Conservation (phyloP, 2,329 filamentous ascomycete species). For the Hypoxylon sp. region DNA sequence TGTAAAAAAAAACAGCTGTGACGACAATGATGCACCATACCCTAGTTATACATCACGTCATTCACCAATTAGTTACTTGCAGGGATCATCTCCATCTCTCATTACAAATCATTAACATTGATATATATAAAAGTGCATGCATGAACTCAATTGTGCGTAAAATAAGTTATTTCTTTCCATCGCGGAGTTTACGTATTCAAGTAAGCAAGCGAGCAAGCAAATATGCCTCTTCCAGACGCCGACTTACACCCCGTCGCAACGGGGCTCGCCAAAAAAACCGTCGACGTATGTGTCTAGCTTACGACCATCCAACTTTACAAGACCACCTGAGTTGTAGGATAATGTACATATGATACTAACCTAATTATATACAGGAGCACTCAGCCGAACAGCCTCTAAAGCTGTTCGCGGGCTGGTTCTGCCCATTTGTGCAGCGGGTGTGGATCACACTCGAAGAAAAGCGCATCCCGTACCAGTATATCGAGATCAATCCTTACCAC, state of each 20-base stretch:
- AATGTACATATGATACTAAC: not conserved
- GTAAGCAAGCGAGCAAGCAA: not conserved
- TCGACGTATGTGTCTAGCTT: slow-evolving; percentile 41
- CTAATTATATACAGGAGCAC: slow-evolving; percentile 53
- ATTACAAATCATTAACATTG: slow-evolving; percentile 17
- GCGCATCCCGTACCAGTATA: slow-evolving; percentile 78
- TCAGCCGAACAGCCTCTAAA: slow-evolving; percentile 68
- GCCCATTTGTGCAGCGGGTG: slow-evolving; percentile 77
- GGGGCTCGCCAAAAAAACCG: slow-evolving; percentile 49
- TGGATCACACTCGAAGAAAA: slow-evolving; percentile 84
- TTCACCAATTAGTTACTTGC: not conserved
- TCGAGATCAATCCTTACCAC: slow-evolving; percentile 84
- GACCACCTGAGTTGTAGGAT: not conserved
- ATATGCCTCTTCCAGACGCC: slow-evolving; percentile 49
- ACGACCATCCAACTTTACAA: not conserved
- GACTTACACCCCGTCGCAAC: slow-evolving; percentile 50
- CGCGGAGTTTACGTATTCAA: not conserved
- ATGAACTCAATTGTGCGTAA: not conserved
- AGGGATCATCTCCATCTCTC: slow-evolving; percentile 3
- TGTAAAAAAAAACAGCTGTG: slow-evolving; percentile 3
- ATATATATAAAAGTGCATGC: not conserved
- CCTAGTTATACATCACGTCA: slow-evolving; percentile 21
- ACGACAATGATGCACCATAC: slow-evolving; percentile 12
- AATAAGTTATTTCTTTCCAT: not conserved
- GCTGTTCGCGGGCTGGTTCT: slow-evolving; percentile 85